A percentile compares a stretch with the other conserved stretches of the same genome.
Evolutionary conservation across 1,139 yeast genomes (phyloP).

Genomic region (Yarrowia galli): DNA sequence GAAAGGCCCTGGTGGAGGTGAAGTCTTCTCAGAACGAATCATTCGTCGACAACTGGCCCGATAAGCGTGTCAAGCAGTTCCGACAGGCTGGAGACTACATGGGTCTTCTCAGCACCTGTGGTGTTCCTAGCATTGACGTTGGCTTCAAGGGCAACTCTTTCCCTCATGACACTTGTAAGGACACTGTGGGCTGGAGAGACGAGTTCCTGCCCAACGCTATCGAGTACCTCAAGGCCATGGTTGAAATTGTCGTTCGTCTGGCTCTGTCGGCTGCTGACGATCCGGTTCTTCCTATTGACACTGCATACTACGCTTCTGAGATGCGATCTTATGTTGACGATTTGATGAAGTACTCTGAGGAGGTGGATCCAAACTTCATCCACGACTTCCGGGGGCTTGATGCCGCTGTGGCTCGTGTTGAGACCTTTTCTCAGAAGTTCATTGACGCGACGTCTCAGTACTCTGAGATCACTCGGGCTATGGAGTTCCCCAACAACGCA

Average conservation of each 20-base stretch:
- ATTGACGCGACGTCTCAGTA: constrained; percentile 4
- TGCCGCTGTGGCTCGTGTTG: constrained; percentile 21
- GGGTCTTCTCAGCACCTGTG: constrained; percentile 69
- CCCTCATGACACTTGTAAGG: constrained; percentile 71
- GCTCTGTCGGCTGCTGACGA: constrained; percentile 68
- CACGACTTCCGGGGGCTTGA: constrained; percentile 25
- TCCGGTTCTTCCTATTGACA: constrained; percentile 77
- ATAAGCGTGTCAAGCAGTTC: constrained; percentile 34
- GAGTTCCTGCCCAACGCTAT: constrained; percentile 61
- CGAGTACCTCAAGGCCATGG: constrained; percentile 63
- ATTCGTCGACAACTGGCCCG: constrained; percentile 44
- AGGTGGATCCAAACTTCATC: constrained; percentile 38
- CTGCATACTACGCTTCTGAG: constrained; percentile 58
- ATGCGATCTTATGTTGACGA: constrained; percentile 59
- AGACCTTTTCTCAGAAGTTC: constrained; percentile 8
- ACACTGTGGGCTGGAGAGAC: constrained; percentile 64
- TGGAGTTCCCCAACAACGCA: constrained; percentile 28
- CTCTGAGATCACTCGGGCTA: constrained; percentile 17
- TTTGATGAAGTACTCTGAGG: constrained; percentile 56
- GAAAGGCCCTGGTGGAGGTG: constrained; percentile 55
- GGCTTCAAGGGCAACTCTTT: constrained; percentile 55
- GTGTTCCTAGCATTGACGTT: constrained; percentile 73
- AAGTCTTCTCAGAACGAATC: constrained; percentile 44
- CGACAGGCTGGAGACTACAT: constrained; percentile 63
- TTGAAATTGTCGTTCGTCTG: constrained; percentile 63